Evolutionary conservation across 768 basidiomycete species (phyloP), one percentile per base, ranked within the genome.

Genomic region (Phaeolepiota aurea): DNA sequence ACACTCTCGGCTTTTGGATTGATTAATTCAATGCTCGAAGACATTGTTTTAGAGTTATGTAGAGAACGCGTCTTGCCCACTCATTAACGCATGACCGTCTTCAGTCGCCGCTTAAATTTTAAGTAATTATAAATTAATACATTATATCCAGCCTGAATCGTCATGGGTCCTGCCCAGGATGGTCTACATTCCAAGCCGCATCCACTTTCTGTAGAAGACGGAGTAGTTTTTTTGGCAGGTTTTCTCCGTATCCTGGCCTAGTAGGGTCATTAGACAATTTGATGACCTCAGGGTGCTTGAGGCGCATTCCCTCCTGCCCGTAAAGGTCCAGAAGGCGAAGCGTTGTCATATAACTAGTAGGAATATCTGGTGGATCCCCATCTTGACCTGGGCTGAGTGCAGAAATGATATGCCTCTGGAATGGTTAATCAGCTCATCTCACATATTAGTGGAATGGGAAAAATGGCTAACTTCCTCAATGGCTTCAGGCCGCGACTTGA

Each of bases 1-100:
- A 97, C 81, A 58, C 87, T 90, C 74, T 96, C 92, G 30, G 92
- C 92, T 62, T 93, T 89, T 30, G 92, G 92, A 56, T 97, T 97
- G 63, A 97, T 88, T 53, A 93, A 84, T 68, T 96, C 90, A 61
- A 96, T 85, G 57, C 82, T 85, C 23, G 83, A 82, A 37, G 74
- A 68, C 78, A 79, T 81, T n/a, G 12, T 35, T 35, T 35, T 35
- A n/a, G n/a, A 28, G n/a, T 28, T 28, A n/a, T 28, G n/a, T 28
- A n/a, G 25, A n/a, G 7, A 28, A 28, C 25, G 25, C 25, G 25
- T 28, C n/a, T 28, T 7, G 7, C 25, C 25, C 7, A 7, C 25
- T 28, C 25, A 28, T 28, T 28, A n/a, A 28, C n/a, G n/a, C 25
- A 28, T 28, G 25, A 28, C 25, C 12, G 31, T 20, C n/a, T 2